A percentile compares a stretch with the other conserved stretches of the same genome.
These are phyloP conservation scores for Lentithecium fluviatile DNA, from an alignment of 495 filamentous ascomycete species.

Conservation along the genomic window DNA sequence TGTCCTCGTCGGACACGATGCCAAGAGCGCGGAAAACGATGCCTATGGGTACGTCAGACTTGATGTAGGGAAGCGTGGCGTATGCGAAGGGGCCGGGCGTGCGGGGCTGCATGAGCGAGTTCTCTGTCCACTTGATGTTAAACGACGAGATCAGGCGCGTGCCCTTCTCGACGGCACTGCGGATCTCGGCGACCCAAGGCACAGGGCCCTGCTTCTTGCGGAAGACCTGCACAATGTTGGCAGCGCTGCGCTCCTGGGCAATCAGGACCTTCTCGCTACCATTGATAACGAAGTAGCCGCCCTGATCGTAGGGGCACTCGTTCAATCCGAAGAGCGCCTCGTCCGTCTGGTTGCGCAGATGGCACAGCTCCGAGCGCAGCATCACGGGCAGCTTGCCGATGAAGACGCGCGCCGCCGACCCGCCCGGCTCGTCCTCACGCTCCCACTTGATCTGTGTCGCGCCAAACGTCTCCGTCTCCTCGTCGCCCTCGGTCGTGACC, in stretches of 20 bases:
- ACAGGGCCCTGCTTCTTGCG: conserved; percentile 90
- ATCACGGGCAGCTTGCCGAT: conserved; percentile 96
- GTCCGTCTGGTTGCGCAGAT: conserved; percentile 75
- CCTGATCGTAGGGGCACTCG: conserved; percentile 96
- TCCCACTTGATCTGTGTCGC: conserved; percentile 60
- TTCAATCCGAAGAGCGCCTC: conserved; percentile 79
- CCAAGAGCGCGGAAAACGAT: conserved; percentile 94
- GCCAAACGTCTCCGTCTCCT: conserved; percentile 57
- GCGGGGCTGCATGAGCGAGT: conserved; percentile 73
- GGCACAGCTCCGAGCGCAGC: conserved; percentile 93
- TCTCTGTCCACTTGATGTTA: conserved; percentile 80
- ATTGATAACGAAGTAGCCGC: conserved; percentile 99
- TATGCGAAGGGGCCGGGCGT: conserved; percentile 83
- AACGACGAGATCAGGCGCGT: conserved; percentile 88
- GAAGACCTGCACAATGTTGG: conserved; percentile 98
- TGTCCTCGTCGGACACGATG: conserved; percentile 96
- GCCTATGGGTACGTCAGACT: conserved; percentile 86
- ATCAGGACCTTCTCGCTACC: conserved; percentile 99
- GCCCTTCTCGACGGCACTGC: conserved; percentile 94
- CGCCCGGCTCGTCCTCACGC: conserved; percentile 41
- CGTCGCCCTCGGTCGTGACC: conserved; percentile 54
- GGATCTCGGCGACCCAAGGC: conserved; percentile 91
- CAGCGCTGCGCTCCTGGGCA: conserved; percentile 93
- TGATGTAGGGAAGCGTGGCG: conserved; percentile 87
- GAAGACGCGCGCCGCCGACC: conserved; percentile 59